Base-by-base conservation (phyloP, 805 yeast genomes). In the Candida coleopterorum region DNA sequence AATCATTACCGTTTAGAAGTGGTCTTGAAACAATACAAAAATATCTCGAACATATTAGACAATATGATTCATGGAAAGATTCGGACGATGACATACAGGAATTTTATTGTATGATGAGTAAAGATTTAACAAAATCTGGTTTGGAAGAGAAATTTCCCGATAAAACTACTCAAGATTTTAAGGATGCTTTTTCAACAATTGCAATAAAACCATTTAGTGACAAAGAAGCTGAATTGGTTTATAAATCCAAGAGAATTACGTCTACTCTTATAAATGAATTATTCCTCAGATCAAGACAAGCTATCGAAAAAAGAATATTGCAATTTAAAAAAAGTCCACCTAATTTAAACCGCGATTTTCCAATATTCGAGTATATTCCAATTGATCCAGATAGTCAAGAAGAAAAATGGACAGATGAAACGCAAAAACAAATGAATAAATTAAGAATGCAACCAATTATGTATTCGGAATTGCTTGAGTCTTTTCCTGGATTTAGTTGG, bases 11-110 rank as follows among this genome's bases (percentile, higher is more conserved):
- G 10, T 32, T 32, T 16, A 24, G 6, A 16, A 14, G 9, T 14
- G 23, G 24, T 17, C 12, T 6, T 16, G 28, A 24, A 15, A 4
- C 25, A 4, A 6, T 10, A 10, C 15, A 15, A 4, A 32, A 23
- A 12, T 24, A 18, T 32, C 11, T 23, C 4, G 15, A 16, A 7
- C 15, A 20, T 5, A 24, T 32, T 4, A 32, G n/a, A 18, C 2
- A 5, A 8, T 17, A 15, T 9, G 28, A 32, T 4, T n/a, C 25
- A 15, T 32, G 34, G 34, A 6, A 24, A 17, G 18, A 32, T 32
- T n/a, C 28, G 9, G 12, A 31, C 12, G 36, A 25, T 21, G 36
- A 33, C 3, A 26, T 33, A 12, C 18, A 33, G 12, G 30, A 33
- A 18, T 25, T 26, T 25, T 33, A 25, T 20, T 23, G 22, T 15